phyloP scores from a whole-genome alignment of 192 early-diverging fungal genomes.

The Backusella morwellensis region DNA sequence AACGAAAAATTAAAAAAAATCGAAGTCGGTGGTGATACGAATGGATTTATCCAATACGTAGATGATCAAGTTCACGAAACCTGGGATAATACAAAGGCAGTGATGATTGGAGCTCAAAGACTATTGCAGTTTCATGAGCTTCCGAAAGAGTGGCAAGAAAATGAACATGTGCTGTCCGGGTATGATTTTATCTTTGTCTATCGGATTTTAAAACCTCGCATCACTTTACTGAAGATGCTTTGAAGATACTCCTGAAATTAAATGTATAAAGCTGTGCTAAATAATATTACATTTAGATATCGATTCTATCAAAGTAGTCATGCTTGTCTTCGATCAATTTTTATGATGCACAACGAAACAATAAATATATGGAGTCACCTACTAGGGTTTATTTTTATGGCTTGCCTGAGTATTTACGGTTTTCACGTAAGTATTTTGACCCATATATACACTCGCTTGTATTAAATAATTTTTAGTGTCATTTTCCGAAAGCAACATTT shows the following conservation, averaged over 20 bases:
- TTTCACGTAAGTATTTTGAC: conserved; percentile 30
- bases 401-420: conserved; percentile 20
- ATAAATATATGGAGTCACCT: conserved; percentile 41
- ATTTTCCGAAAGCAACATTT: conserved; percentile 28
- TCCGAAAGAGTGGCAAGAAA: conserved; percentile 63
- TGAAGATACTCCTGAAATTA: not conserved
- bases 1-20: conserved; percentile 34
- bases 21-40: conserved; percentile 45
- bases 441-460: not conserved
- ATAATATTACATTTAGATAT: conserved; percentile 32
- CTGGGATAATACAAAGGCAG: conserved; percentile 48
- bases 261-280: not conserved
- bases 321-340: conserved; percentile 57
- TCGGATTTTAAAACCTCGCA: not conserved
- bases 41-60: conserved; percentile 51
- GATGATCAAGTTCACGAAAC: conserved; percentile 52
- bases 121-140: conserved; percentile 56
- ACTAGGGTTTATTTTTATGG: conserved; percentile 36
- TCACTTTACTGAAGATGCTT: not conserved
- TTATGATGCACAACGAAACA: conserved; percentile 57
- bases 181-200: conserved; percentile 17
- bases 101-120: conserved; percentile 50
- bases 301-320: conserved; percentile 52
- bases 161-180: conserved; percentile 52
- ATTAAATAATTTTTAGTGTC: conserved; percentile 14